Conservation (phyloP, 202 grass and related monocot species). For the Carex sylvatica region DNA sequence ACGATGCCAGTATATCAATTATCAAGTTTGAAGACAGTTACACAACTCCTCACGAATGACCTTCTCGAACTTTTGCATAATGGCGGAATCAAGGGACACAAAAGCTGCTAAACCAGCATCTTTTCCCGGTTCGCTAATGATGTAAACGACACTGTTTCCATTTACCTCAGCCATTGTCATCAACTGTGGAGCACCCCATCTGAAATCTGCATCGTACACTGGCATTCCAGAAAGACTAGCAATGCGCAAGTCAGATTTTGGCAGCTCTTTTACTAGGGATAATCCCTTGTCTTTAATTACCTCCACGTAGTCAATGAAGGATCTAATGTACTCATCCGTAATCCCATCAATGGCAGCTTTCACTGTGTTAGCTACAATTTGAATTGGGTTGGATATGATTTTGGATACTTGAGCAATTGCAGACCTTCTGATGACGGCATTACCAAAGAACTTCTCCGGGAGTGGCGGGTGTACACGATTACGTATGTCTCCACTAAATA, state of each 20-base stretch:
- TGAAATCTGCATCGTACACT: constrained; percentile 52
- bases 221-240: constrained; percentile 54
- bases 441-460: constrained; percentile 50
- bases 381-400: constrained; percentile 9
- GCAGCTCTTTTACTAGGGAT: constrained; percentile 19
- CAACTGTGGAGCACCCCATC: constrained; percentile 52
- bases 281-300: constrained; percentile 1
- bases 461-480: constrained; percentile 44
- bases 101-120: constrained; percentile 33
- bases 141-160: constrained; percentile 42
- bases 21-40: too few relatives aligned
- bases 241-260: constrained; percentile 37
- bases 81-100: constrained; percentile 37
- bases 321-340: constrained; percentile 39
- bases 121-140: constrained; percentile 34
- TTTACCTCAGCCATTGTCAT: constrained; percentile 31
- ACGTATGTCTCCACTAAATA: constrained; percentile 52
- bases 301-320: constrained; percentile 58
- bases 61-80: constrained; percentile 40
- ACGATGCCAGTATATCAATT: too few relatives aligned
- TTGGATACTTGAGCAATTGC: constrained; percentile 25
- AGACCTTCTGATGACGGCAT: constrained; percentile 47
- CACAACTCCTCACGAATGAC: constrained; percentile 38
- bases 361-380: constrained; percentile 22
- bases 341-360: constrained; percentile 36